A percentile compares a stretch with the other conserved stretches of the same genome.
phyloP scores from a whole-genome alignment of 2,329 filamentous ascomycete genomes.

The Endocalyx cinctus region DNA sequence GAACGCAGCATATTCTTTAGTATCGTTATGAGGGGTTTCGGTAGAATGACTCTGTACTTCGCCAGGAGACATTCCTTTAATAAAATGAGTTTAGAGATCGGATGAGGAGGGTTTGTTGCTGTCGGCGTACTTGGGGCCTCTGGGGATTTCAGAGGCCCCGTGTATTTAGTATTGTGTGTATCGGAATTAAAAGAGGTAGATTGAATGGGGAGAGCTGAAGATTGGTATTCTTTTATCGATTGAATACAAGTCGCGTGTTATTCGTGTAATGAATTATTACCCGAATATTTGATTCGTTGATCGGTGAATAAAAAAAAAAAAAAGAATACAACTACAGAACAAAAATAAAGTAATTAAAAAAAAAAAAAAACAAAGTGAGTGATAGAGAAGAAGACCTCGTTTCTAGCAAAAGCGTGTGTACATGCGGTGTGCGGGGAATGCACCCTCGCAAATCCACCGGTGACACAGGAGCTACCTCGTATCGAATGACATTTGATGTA shows the following conservation, averaged over 20 bases:
- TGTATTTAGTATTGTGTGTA: constrained; percentile 7
- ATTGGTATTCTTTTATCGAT: too few species aligned
- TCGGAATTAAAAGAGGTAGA: constrained; percentile 8
- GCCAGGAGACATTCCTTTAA: constrained; percentile 51
- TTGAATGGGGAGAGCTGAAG: constrained; percentile 9
- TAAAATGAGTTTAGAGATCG: too few species aligned
- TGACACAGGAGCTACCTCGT: constrained; percentile 47
- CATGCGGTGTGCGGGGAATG: constrained; percentile 50
- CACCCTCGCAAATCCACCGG: constrained; percentile 56
- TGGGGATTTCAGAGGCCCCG: constrained; percentile 19
- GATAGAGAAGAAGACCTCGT: not conserved
- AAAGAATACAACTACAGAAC: too few species aligned
- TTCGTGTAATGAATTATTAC: too few species aligned
- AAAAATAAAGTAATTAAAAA: not conserved
- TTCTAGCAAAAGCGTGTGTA: not conserved
- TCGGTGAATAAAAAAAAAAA: too few species aligned
- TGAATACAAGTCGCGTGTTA: too few species aligned
- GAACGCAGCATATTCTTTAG: constrained; percentile 33
- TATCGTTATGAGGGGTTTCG: constrained; percentile 16
- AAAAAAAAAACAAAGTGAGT: not conserved
- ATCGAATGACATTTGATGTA: constrained; percentile 49
- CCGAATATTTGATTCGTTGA: too few species aligned
- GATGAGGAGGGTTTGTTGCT: constrained; percentile 7
- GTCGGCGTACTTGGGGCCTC: constrained; percentile 16
- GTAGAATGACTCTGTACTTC: constrained; percentile 33